Evolutionary conservation across 164 flowering plant species (phyloP).

Genomic region (Nelumbo lutea): DNA sequence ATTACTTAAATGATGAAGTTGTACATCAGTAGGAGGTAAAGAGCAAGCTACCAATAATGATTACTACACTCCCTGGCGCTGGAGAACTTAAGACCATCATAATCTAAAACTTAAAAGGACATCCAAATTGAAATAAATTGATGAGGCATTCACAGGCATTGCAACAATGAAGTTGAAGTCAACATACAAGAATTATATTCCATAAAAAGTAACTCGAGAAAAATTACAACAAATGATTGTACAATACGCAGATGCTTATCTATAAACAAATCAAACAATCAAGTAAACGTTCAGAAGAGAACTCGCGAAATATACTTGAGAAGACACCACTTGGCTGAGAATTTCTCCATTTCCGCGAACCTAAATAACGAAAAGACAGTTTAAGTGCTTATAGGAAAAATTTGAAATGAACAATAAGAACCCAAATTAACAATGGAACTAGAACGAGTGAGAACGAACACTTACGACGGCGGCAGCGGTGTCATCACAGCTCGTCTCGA

Average conservation of each 20-base stretch:
- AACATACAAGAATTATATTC: neutral
- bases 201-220: neutral
- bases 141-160: neutral
- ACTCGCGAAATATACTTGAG: slow-evolving; percentile 56
- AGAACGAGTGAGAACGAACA: neutral
- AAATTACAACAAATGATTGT: neutral
- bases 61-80: no score
- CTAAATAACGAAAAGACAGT: slow-evolving; percentile 23
- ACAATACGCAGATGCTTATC: neutral
- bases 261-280: neutral
- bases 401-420: neutral
- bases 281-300: neutral
- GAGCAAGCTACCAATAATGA: no score
- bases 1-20: no score
- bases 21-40: no score
- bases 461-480: slow-evolving; percentile 91
- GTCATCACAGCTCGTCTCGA: slow-evolving; percentile 96
- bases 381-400: slow-evolving; percentile 1
- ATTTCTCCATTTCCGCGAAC: slow-evolving; percentile 80
- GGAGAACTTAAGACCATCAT: no score
- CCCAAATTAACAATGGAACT: neutral
- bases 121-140: neutral
- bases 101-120: neutral
- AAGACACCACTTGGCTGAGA: slow-evolving; percentile 89
- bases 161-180: neutral